Evolutionary conservation across 2,329 filamentous ascomycete species (phyloP), one percentile per base, ranked within the genome.

Genomic region (Sarocladium strictum): DNA sequence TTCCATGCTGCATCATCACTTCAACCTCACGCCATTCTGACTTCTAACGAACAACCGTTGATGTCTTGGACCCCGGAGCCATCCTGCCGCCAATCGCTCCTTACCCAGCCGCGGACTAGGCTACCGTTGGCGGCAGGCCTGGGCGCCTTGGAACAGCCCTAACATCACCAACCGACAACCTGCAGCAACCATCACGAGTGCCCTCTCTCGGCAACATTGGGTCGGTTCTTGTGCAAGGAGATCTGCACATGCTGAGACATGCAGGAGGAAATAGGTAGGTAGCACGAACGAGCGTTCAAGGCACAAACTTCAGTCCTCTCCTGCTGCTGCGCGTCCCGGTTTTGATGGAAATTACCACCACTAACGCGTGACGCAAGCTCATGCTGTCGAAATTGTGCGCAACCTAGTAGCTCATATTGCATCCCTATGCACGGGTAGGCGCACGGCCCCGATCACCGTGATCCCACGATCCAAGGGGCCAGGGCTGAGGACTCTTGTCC

Each of bases 361-460:
- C 24, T 47, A 24, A 47, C 43, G 43, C 43, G 43, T 47, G 43
- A 47, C 14, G n/a, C 43, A 47, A 24, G 43, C 43, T 47, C 24
- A 27, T 47, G 29, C 9, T 24, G 17, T 15, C 24, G 14, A 47
- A 23, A 47, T 47, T 47, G 43, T 47, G 43, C 19, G 43, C 43
- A 7, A 47, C 24, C 23, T 27, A n/a, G n/a, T 51, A n/a, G n/a
- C 24, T 35, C 26, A 51, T 15, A 51, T 51, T 51, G 27, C 47
- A 27, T 33, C 27, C 15, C 47, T 12, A 51, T 51, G 47, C 47
- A n/a, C 27, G 17, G 26, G 27, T 51, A 5, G 27, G 35, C 47
- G 27, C 47, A 51, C 47, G 26, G 47, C 21, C 27, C 19, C 19
- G 47, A 51, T 51, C 47, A 51, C 47, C 47, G 24, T 51, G 10